These are phyloP conservation scores for Zopfochytrium polystomum DNA, from an alignment of 371 early-diverging fungal species.

Conservation along the genomic window DNA sequence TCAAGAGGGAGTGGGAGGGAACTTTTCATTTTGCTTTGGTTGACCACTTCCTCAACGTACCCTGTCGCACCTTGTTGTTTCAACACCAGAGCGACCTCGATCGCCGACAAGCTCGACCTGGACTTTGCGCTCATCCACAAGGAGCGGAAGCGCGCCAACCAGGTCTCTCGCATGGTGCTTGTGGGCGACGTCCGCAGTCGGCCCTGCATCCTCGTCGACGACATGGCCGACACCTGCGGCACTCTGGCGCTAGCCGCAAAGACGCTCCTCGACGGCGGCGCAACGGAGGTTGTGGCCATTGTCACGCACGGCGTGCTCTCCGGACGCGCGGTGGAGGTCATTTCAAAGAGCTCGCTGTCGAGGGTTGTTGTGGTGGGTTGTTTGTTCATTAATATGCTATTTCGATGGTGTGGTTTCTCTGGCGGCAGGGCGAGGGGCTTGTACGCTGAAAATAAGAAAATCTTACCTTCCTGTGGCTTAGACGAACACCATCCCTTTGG, in stretches of 20 bases:
- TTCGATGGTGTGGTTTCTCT: no score
- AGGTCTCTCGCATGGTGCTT: constrained; percentile 46
- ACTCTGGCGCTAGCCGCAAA: no score
- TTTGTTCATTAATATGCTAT: constrained; percentile 53
- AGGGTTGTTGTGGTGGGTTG: constrained; percentile 63
- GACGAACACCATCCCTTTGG: constrained; percentile 77
- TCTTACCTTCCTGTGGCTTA: no score
- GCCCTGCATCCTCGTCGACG: no score
- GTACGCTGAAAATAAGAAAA: no score
- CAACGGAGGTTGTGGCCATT: constrained; percentile 79
- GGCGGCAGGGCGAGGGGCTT: no score
- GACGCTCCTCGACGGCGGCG: no score
- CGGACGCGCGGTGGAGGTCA: constrained; percentile 73
- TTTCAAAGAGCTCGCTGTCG: constrained; percentile 77
- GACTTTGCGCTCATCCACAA: constrained; percentile 91
- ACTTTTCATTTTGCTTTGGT: not conserved
- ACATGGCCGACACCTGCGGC: constrained; percentile 77
- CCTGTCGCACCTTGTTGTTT: not conserved
- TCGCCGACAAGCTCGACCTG: constrained; percentile 86
- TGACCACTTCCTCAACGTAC: no score
- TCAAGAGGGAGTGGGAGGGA: constrained; percentile 67
- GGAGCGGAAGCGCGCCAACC: constrained; percentile 32
- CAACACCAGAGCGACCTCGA: constrained; percentile 72
- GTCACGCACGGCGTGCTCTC: constrained; percentile 91
- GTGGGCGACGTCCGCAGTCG: constrained; percentile 89